Percentiles rank a stretch among this genome's conserved stretches.
These are phyloP conservation scores for Melanopsichium pennsylvanicum DNA, from an alignment of 1,284 basidiomycete species.

Conservation along the genomic window DNA sequence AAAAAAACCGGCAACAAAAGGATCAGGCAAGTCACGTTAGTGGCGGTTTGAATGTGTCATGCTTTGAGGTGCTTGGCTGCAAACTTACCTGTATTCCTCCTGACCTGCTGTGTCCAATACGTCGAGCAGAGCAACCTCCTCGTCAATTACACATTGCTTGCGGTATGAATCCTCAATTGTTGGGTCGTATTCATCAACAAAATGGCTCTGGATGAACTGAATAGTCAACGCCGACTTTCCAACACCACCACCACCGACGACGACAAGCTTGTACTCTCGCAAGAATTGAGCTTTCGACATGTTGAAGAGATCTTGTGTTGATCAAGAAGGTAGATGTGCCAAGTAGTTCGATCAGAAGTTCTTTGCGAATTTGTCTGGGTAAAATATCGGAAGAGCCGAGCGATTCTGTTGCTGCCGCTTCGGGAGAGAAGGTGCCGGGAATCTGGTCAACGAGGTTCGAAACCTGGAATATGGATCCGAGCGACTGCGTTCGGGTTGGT, in stretches of 20 bases:
- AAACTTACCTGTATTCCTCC: constrained; percentile 90
- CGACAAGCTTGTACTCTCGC: constrained; percentile 71
- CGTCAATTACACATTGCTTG: constrained; percentile 76
- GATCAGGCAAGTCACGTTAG: too few species aligned
- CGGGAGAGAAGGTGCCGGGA: too few species aligned
- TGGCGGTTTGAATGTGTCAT: background rate
- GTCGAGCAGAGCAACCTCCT: constrained; percentile 94
- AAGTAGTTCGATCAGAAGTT: too few species aligned
- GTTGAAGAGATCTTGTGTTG: background rate
- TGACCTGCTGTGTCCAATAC: constrained; percentile 98
- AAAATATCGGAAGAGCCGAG: too few species aligned
- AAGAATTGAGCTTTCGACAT: constrained; percentile 74
- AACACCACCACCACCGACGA: constrained; percentile 96
- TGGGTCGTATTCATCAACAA: constrained; percentile 98
- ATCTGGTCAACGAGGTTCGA: too few species aligned
- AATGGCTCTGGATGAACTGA: constrained; percentile 91
- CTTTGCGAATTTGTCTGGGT: too few species aligned
- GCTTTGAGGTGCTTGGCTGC: background rate
- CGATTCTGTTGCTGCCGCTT: too few species aligned
- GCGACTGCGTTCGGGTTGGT: too few species aligned
- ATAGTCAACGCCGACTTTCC: constrained; percentile 97
- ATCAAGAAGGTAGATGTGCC: too few species aligned
- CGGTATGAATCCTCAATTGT: constrained; percentile 78
- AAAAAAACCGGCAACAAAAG: background rate
- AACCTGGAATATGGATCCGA: too few species aligned